phyloP scores from a whole-genome alignment of 306 rosid genomes.

The Amphicarpaea edgeworthii region DNA sequence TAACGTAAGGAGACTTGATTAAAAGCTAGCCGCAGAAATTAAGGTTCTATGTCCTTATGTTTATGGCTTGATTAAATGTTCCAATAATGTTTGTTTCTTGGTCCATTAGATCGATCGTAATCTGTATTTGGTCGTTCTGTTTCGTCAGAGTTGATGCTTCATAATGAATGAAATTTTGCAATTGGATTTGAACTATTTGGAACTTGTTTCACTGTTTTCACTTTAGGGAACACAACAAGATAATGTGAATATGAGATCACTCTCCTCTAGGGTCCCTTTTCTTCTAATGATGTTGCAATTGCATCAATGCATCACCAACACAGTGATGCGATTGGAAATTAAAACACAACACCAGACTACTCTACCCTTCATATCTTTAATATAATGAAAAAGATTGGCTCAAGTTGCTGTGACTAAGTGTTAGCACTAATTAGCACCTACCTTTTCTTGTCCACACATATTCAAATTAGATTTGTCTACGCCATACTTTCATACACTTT shows the following conservation, averaged over 20 bases:
- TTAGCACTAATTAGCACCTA: not conserved
- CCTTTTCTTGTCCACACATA: constrained; percentile 1
- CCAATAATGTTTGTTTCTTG: not conserved
- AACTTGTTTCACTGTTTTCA: constrained; percentile 36
- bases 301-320: constrained; percentile 30
- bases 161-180: constrained; percentile 27
- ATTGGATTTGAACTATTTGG: constrained; percentile 47
- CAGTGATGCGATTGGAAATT: constrained; percentile 31
- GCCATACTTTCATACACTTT: not conserved
- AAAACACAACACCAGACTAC: constrained; percentile 4
- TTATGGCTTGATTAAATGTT: constrained; percentile 13
- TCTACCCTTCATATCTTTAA: not conserved
- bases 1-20: not conserved
- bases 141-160: constrained; percentile 10
- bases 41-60: not conserved
- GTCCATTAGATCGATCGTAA: constrained; percentile 20
- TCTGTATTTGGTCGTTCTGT: constrained; percentile 36
- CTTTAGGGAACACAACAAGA: constrained; percentile 45
- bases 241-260: constrained; percentile 34
- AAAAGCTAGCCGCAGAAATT: not conserved
- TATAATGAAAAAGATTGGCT: not conserved
- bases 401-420: not conserved
- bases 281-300: constrained; percentile 13
- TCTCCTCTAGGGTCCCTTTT: constrained; percentile 21
- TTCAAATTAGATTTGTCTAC: not conserved